Conservation (phyloP, 768 basidiomycete species). For the Auricularia auricula-judae region DNA sequence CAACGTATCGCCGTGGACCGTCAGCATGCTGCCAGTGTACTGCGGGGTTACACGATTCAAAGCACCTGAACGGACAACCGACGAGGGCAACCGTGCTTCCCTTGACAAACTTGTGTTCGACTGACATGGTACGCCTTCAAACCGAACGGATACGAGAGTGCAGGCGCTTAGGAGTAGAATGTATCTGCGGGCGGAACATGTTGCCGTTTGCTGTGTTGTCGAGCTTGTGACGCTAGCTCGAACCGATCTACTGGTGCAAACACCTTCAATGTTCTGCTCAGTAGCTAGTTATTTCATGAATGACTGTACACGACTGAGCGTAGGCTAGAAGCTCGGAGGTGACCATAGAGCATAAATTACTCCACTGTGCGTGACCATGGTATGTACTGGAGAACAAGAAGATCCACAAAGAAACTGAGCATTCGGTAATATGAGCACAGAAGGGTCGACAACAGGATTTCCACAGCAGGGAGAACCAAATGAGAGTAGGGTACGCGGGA, state of each 20-base stretch:
- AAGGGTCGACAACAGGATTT: not conserved
- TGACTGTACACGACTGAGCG: too few species aligned
- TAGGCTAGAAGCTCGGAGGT: not conserved
- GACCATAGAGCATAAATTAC: not conserved
- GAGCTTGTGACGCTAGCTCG: not conserved
- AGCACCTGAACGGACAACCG: constrained; percentile 89
- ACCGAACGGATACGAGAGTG: not conserved
- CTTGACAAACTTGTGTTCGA: not conserved
- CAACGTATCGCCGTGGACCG: not conserved
- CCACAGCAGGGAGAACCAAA: not conserved
- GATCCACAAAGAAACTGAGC: not conserved
- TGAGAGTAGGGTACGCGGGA: not conserved
- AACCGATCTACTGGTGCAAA: not conserved
- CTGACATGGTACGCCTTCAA: not conserved
- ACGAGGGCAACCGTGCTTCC: constrained; percentile 32
- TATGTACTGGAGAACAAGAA: not conserved
- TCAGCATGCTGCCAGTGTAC: not conserved
- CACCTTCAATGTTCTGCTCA: not conserved
- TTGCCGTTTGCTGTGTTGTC: not conserved
- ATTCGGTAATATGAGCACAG: not conserved
- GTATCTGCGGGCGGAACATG: not conserved
- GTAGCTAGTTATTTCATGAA: not conserved
- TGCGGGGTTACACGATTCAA: constrained; percentile 15
- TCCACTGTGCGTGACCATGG: not conserved
- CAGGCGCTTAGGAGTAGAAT: not conserved